These are phyloP conservation scores for Exserohilum rostratum DNA, from an alignment of 2,329 filamentous ascomycete genomes.

Conservation along the genomic window DNA sequence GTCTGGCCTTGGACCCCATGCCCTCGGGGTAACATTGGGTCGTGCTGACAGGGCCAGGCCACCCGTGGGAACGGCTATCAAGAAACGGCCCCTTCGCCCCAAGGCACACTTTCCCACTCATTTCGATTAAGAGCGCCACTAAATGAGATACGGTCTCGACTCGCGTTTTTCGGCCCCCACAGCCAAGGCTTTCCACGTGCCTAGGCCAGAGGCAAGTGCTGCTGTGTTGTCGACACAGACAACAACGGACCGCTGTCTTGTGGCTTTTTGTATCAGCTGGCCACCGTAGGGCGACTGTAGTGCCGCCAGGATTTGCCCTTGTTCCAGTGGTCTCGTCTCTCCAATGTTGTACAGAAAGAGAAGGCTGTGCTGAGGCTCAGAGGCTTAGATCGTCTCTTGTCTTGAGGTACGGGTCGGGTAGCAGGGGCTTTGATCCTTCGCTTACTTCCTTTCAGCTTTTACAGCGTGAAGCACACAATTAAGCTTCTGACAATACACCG, in stretches of 20 bases:
- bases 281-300: not conserved
- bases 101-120: slow-evolving; percentile 2
- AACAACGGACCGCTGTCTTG: slow-evolving; percentile 1
- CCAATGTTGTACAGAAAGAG: not conserved
- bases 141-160: not conserved
- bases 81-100: slow-evolving; percentile 10
- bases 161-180: not conserved
- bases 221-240: not conserved
- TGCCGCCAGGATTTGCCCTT: slow-evolving; percentile 2
- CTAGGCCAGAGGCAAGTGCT: not conserved
- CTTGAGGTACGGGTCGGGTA: slow-evolving; percentile 7
- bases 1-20: not conserved
- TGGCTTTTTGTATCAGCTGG: not conserved
- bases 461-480: slow-evolving; percentile 14
- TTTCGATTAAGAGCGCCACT: slow-evolving; percentile 16
- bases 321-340: not conserved
- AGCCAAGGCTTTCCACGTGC: not conserved
- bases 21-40: slow-evolving; percentile 5
- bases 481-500: slow-evolving; percentile 28
- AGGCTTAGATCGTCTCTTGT: slow-evolving; percentile 18
- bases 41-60: slow-evolving; percentile 7
- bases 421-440: slow-evolving; percentile 20
- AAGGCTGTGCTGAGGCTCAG: slow-evolving; percentile 18
- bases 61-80: not conserved
- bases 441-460: slow-evolving; percentile 20